Evolutionary conservation across 495 filamentous ascomycete genomes (phyloP), one percentile per base, ranked within the genome.

Genomic region (Aspergillus ostianus): DNA sequence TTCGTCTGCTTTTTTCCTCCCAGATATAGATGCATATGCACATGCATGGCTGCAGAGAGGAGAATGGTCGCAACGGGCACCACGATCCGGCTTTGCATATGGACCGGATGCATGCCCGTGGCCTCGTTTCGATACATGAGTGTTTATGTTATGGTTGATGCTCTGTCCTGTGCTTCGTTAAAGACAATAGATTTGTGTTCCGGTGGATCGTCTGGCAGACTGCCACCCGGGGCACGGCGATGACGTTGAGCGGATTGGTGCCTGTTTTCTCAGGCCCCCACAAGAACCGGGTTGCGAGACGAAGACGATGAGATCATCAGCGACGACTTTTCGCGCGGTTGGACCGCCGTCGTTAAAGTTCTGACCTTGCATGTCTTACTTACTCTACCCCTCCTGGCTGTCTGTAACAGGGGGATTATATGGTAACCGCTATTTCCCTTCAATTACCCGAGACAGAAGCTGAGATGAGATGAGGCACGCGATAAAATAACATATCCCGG

Each of bases 261-360:
- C 23, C 23, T 26, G 23, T 2, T 2, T 2, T 2, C 2, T 2
- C 23, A 32, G 29, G 29, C 7, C 29, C 29, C 3, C 29, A 32
- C 29, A 2, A 32, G 29, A 32, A 32, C 29, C 6, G 29, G 29
- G 29, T 32, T 32, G n/a, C n/a, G n/a, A n/a, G 36, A 13, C 10
- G 17, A 45, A 36, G 36, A 51, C 56, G 53, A 55, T 61, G 59
- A 61, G 52, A 52, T 56, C 59, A 56, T 56, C 23, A 26, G 23
- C 23, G 23, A 26, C 23, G 23, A 26, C 13, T 12, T 0, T n/a
- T 10, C 23, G 13, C 9, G 20, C 44, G 47, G 36, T 46, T 41
- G 36, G 13, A 41, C 36, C 36, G 15, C 36, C 36, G 36, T 2
- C 45, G 12, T 53, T 57, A 62, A 50, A 57, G 54, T 62, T 57